phyloP scores from a whole-genome alignment of 163 green algal species.

The Chlamydomonas reinhardtii region DNA sequence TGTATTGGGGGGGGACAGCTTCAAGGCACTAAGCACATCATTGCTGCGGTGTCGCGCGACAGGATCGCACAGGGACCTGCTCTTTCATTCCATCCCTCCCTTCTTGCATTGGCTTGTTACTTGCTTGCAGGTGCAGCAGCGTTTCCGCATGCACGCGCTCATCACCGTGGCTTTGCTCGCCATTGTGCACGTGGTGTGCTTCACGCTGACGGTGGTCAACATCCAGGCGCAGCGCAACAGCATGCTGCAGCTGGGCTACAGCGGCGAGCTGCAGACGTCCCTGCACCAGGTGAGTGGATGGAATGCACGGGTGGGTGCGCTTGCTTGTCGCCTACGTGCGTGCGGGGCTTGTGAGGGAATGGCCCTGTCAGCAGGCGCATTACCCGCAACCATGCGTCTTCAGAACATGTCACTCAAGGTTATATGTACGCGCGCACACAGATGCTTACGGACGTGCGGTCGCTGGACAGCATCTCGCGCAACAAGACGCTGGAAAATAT shows the following conservation, averaged over 20 bases:
- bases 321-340: too few species aligned
- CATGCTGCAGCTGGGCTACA: slow-evolving; percentile 12
- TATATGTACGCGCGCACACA: too few species aligned
- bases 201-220: neutral
- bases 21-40: too few species aligned
- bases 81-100: too few species aligned
- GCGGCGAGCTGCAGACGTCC: slow-evolving; percentile 11
- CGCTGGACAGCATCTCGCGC: slow-evolving; percentile 6
- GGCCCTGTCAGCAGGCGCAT: neutral
- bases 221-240: neutral
- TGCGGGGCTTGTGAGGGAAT: neutral
- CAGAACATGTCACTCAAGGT: too few species aligned
- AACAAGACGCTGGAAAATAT: neutral
- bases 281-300: slow-evolving; percentile 9
- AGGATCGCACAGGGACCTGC: too few species aligned
- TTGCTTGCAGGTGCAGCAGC: neutral
- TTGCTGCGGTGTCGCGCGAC: too few species aligned
- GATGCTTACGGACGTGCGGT: slow-evolving; percentile 34
- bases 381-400: too few species aligned
- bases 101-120: too few species aligned
- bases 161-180: neutral
- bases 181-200: neutral
- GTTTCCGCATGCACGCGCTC: neutral
- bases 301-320: too few species aligned
- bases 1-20: too few species aligned